phyloP scores from a whole-genome alignment of 148 eudicot species.

The Rhododendron mucronatum region DNA sequence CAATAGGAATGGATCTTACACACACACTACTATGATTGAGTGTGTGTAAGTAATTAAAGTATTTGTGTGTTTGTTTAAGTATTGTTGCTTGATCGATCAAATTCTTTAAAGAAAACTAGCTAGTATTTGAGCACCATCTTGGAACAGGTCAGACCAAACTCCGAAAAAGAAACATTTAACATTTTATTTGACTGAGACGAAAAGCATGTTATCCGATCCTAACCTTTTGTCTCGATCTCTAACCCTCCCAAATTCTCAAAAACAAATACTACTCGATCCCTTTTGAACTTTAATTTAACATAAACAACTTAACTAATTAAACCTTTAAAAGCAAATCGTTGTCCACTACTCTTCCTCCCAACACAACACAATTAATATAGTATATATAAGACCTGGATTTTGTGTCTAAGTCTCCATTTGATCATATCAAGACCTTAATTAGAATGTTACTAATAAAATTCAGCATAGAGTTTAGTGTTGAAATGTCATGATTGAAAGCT shows the following conservation, averaged over 20 bases:
- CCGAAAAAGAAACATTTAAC: neutral
- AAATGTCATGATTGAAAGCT: neutral
- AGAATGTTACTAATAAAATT: neutral
- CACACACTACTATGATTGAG: too few relatives aligned
- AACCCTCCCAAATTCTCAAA: neutral
- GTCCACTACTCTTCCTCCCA: neutral
- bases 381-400: neutral
- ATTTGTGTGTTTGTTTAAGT: too few relatives aligned
- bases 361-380: neutral
- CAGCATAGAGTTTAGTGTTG: neutral
- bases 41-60: too few relatives aligned
- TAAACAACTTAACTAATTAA: neutral
- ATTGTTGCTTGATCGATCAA: neutral
- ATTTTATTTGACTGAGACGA: slow-evolving; percentile 6
- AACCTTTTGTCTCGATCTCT: neutral
- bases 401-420: neutral
- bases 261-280: neutral
- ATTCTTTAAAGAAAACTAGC: neutral
- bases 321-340: neutral
- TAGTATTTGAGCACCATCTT: neutral
- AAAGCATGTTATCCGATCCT: neutral
- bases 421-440: neutral
- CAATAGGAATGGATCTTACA: too few relatives aligned
- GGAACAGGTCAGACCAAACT: slow-evolving; percentile 12
- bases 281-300: neutral